Conservation (phyloP, 352 stramenopile genomes). For the Globisporangium paddicum region DNA sequence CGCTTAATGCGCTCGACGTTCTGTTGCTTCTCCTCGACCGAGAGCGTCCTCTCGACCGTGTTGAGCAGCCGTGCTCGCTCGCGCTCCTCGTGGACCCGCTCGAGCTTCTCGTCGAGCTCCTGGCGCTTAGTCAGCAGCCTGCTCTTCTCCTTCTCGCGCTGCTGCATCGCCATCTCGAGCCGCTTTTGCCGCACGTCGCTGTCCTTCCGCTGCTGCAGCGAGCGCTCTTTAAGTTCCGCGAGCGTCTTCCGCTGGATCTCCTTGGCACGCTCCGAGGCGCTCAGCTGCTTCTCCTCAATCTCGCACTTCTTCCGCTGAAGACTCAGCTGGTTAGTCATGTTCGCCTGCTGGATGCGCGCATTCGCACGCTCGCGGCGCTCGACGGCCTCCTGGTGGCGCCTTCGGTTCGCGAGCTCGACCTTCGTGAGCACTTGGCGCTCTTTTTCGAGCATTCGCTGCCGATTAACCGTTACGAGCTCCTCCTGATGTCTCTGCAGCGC, state of each 20-base stretch:
- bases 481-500: constrained; percentile 63
- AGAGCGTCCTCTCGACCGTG: constrained; percentile 52
- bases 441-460: constrained; percentile 56
- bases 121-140: constrained; percentile 40
- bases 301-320: constrained; percentile 61
- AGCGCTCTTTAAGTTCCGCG: constrained; percentile 52
- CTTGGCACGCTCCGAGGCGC: constrained; percentile 36
- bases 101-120: constrained; percentile 35
- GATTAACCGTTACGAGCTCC: constrained; percentile 39
- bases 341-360: constrained; percentile 45
- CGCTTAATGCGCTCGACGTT: constrained; percentile 74
- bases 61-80: constrained; percentile 43
- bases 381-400: constrained; percentile 45
- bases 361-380: constrained; percentile 52
- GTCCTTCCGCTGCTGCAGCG: constrained; percentile 57
- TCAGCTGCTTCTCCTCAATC: constrained; percentile 51
- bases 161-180: constrained; percentile 40
- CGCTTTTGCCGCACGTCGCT: constrained; percentile 60
- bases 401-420: constrained; percentile 48
- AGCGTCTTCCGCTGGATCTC: constrained; percentile 64
- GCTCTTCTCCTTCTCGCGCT: constrained; percentile 32
- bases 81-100: constrained; percentile 31
- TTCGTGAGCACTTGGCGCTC: constrained; percentile 55
- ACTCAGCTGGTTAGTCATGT: constrained; percentile 50
- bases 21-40: constrained; percentile 50